Evolutionary conservation across 352 stramenopile genomes (phyloP), one percentile per base, ranked within the genome.

Genomic region (Globisporangium nodosum): DNA sequence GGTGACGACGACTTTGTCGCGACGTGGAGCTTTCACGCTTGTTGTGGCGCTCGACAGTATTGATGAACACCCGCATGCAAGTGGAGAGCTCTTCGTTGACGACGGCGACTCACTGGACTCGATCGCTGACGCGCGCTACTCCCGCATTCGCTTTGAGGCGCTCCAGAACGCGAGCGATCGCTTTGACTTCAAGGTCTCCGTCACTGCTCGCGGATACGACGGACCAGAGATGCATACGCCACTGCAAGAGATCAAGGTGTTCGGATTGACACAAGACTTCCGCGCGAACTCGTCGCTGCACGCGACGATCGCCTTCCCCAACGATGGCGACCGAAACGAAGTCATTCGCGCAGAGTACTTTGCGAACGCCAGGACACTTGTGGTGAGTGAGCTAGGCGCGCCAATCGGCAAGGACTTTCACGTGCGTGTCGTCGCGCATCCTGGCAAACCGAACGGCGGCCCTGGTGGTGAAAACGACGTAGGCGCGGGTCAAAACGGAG

Each of bases 21-120:
- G 80, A 45, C 75, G 71, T 43, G 81, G 71, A 11, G 60, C 60
- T 5, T 88, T 88, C 33, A 76, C 68, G 0, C 60, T 92, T 30
- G 35, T 89, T 3, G 78, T 78, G 15, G 82, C 82, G 12, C 55
- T 94, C 0, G 59, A 77, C 47, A 60, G 46, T 2, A 53, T 52
- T 33, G 11, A 68, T 18, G 49, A 69, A 1, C 52, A 64, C 1
- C 48, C 58, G 0, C 48, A 55, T 9, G 79, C 85, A 1, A 43
- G 53, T n/a, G 85, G 85, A 8, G 75, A 90, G 42, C 48, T 94
- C 3, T 94, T 87, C 43, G 54, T 94, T 21, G 85, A 94, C 18
- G 78, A 89, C 51, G 85, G 85, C 5, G 78, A 90, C 46, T 89
- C 82, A 7, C 45, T 94, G 8, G 61, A 71, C 27, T 80, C 85